Evolutionary conservation across 2,329 filamentous ascomycete genomes (phyloP), one percentile per base, ranked within the genome.

Genomic region (Thelonectria blattea): DNA sequence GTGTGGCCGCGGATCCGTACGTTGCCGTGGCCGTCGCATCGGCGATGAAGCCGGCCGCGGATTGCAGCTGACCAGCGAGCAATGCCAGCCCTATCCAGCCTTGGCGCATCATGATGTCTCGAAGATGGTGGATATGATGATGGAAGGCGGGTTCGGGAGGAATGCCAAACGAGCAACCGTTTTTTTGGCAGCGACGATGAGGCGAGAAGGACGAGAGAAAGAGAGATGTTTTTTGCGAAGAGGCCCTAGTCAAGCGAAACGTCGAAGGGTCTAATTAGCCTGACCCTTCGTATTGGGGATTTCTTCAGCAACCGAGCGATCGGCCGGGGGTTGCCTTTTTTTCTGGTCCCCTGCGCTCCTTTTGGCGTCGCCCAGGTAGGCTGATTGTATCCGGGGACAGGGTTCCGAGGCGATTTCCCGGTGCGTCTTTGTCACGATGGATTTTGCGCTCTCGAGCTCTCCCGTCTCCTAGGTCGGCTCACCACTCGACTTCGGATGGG

Each of bases 71-170:
- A 45, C 48, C 61, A 52, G 60, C 65, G 32, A 70, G 41, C 45
- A 71, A 58, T 45, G 65, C 60, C 52, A 71, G 55, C 62, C 60
- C 66, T 52, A 71, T 58, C 56, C 64, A 63, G 52, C 51, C 54
- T 59, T 56, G 58, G 43, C 60, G 46, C 52, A 69, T 58, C 68
- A 71, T 71, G 48, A 56, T 66, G 62, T 34, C 60, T 49, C 10
- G 30, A 37, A 20, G 39, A 32, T 48, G 22, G 17, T 27, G 45
- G 51, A 7, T 27, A 32, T 2, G 11, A 37, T 37, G n/a, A 24
- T 24, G 18, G 58, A 42, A 24, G 49, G 54, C 15, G 39, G 48
- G 32, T n/a, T 30, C 57, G 56, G 5, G 30, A 22, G 27, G 34
- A 52, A 17, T 41, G 34, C n/a, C 39, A 43, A n/a, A 27, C 30